Conservation (phyloP, 1,139 yeast species). For the Candida glucosophila region DNA sequence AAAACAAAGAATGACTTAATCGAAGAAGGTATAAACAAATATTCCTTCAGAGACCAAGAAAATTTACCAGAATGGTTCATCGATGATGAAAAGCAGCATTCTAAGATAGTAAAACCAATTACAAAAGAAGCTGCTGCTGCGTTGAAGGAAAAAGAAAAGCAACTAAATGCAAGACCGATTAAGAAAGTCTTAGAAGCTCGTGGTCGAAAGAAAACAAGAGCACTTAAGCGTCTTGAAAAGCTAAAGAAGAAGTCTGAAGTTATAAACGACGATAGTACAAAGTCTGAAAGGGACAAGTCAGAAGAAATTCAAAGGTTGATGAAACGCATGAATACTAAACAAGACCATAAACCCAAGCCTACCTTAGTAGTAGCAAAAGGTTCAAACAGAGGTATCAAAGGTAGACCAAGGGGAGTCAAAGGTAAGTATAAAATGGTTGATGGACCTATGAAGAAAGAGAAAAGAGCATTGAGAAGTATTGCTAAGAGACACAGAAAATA, state of each 20-base stretch:
- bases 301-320: constrained; percentile 83
- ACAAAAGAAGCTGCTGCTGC: constrained; percentile 97
- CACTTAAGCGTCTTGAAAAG: constrained; percentile 79
- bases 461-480: constrained; percentile 83
- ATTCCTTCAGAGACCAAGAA: constrained; percentile 84
- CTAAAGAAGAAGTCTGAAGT: constrained; percentile 89
- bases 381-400: constrained; percentile 73
- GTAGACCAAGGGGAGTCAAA: constrained; percentile 94
- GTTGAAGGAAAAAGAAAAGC: constrained; percentile 78
- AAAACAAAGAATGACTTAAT: constrained; percentile 73
- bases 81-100: constrained; percentile 84
- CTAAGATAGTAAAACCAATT: constrained; percentile 80
- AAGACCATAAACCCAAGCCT: constrained; percentile 70
- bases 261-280: constrained; percentile 79
- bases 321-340: constrained; percentile 73
- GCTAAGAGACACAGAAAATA: constrained; percentile 59
- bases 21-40: constrained; percentile 87
- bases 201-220: constrained; percentile 95
- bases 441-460: constrained; percentile 95
- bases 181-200: constrained; percentile 96
- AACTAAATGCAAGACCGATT: constrained; percentile 93
- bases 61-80: constrained; percentile 93
- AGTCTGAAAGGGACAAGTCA: constrained; percentile 89
- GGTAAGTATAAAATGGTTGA: constrained; percentile 99
- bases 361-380: constrained; percentile 91